Conservation (phyloP, 768 basidiomycete species). For the Termitomyces sp. region DNA sequence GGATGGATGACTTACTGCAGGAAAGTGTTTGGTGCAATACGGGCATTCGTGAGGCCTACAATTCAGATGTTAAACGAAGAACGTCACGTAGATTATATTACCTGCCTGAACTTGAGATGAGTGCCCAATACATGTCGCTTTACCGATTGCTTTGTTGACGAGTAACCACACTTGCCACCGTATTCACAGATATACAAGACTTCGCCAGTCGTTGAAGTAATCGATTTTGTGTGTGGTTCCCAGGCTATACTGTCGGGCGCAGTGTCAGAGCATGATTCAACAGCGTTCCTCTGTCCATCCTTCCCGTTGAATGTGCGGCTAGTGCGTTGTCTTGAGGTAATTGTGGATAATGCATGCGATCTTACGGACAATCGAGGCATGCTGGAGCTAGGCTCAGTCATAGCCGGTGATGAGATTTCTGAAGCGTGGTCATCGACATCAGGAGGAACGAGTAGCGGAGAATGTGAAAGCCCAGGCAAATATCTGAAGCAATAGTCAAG, state of each 20-base stretch:
- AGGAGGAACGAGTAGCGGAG: not conserved
- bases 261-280: not conserved
- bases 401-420: not conserved
- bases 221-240: conserved; percentile 21
- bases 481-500: not conserved
- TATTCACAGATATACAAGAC: conserved; percentile 27
- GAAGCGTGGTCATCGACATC: not conserved
- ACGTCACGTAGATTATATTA: not conserved
- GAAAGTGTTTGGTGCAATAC: conserved; percentile 7
- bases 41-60: conserved; percentile 10
- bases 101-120: conserved; percentile 61
- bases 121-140: conserved; percentile 67
- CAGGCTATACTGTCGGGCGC: conserved; percentile 14
- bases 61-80: conserved; percentile 4
- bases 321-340: not conserved
- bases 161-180: conserved; percentile 27
- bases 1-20: conserved; percentile 1
- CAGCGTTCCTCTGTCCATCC: not conserved
- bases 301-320: not conserved
- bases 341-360: not conserved
- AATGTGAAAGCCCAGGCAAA: not conserved
- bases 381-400: not conserved
- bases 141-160: conserved; percentile 58
- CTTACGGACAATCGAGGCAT: not conserved
- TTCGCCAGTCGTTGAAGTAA: conserved; percentile 18